Evolutionary conservation across 768 basidiomycete species (phyloP).

Genomic region (Cubamyces sp.): DNA sequence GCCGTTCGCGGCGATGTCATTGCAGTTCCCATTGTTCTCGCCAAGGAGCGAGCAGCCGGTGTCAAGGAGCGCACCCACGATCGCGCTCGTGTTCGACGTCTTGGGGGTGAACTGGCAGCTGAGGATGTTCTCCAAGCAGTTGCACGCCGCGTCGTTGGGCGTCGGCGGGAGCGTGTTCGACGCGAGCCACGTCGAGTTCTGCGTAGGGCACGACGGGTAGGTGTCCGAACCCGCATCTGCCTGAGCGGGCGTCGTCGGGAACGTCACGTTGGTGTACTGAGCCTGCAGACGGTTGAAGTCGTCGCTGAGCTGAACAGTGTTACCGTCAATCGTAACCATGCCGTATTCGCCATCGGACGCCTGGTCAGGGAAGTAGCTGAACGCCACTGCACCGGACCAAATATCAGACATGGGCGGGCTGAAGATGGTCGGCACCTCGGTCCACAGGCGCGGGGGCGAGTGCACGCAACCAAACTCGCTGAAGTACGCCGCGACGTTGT

Average conservation of each 20-base stretch:
- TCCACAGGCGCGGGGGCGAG: constrained; percentile 71
- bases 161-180: constrained; percentile 79
- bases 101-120: constrained; percentile 74
- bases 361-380: constrained; percentile 86
- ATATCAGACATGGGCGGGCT: constrained; percentile 71
- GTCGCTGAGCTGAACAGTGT: constrained; percentile 67
- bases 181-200: constrained; percentile 63
- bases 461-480: constrained; percentile 84
- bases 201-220: constrained; percentile 65
- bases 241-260: constrained; percentile 66
- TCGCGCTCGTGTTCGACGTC: constrained; percentile 59
- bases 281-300: constrained; percentile 71
- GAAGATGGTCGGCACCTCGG: constrained; percentile 76
- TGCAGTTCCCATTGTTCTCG: constrained; percentile 60
- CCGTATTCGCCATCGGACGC: constrained; percentile 79
- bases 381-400: constrained; percentile 90
- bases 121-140: constrained; percentile 69
- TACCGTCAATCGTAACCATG: constrained; percentile 75
- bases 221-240: constrained; percentile 52
- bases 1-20: constrained; percentile 74
- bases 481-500: constrained; percentile 86
- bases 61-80: constrained; percentile 65
- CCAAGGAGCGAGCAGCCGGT: constrained; percentile 74
- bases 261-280: constrained; percentile 60
- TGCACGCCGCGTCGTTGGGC: constrained; percentile 79